Conservation (phyloP, 2,329 filamentous ascomycete species). For the Hypoxylon sp. region DNA sequence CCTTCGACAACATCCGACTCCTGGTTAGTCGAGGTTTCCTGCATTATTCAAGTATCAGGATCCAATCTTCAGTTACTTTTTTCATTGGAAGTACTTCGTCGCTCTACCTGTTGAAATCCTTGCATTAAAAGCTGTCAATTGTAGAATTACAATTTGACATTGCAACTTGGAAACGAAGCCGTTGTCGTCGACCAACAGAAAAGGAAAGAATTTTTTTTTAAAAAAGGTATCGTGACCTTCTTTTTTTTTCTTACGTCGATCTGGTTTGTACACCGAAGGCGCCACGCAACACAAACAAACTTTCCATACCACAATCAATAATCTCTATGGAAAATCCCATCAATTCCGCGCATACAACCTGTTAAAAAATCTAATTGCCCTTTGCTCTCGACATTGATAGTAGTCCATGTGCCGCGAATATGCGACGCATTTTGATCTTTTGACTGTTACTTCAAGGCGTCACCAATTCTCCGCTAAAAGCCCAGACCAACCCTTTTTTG, state of each 20-base stretch:
- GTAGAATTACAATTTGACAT: constrained; percentile 26
- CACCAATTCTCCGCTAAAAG: constrained; percentile 17
- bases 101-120: constrained; percentile 33
- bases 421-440: constrained; percentile 21
- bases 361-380: constrained; percentile 21
- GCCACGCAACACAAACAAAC: constrained; percentile 25
- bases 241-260: constrained; percentile 30
- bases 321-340: constrained; percentile 1
- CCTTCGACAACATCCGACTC: constrained; percentile 40
- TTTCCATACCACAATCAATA: constrained; percentile 7
- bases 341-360: constrained; percentile 18
- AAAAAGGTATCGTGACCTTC: constrained; percentile 37
- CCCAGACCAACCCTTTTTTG: constrained; percentile 6
- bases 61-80: constrained; percentile 37
- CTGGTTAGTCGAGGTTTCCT: constrained; percentile 38
- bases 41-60: constrained; percentile 39
- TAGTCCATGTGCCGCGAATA: constrained; percentile 24
- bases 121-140: constrained; percentile 26
- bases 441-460: background rate
- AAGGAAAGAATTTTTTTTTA: constrained; percentile 11
- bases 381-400: constrained; percentile 15
- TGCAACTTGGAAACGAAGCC: constrained; percentile 9
- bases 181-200: constrained; percentile 17
- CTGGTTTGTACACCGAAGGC: constrained; percentile 14
- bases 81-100: constrained; percentile 21